These are phyloP conservation scores for Cercospora sojina DNA, from an alignment of 2,329 filamentous ascomycete species.

Conservation along the genomic window DNA sequence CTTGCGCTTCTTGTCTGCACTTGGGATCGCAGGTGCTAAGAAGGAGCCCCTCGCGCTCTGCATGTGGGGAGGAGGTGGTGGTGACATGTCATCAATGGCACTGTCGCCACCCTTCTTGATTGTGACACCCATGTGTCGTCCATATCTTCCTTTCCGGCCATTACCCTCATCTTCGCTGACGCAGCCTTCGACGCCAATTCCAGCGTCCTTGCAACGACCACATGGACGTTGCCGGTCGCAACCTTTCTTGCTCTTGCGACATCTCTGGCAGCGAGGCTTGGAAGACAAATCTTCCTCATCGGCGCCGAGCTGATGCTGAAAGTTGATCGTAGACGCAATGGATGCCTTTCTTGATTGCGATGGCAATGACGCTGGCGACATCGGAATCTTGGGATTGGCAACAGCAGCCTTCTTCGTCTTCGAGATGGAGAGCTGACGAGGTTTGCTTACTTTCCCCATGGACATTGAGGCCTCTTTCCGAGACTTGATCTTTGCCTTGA, in stretches of 20 bases:
- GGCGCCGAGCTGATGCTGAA: constrained; percentile 57
- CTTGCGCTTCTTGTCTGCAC: constrained; percentile 65
- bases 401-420: constrained; percentile 51
- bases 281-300: constrained; percentile 90
- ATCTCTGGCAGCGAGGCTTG: constrained; percentile 95
- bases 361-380: constrained; percentile 63
- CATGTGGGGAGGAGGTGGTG: constrained; percentile 35
- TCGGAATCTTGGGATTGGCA: constrained; percentile 44
- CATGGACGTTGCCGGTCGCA: constrained; percentile 96
- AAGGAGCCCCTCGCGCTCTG: constrained; percentile 33
- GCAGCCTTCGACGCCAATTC: constrained; percentile 88
- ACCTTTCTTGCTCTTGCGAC: constrained; percentile 99
- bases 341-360: constrained; percentile 72
- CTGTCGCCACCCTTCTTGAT: constrained; percentile 55
- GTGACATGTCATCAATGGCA: constrained; percentile 16
- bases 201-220: constrained; percentile 91
- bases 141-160: constrained; percentile 90
- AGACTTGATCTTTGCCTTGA: constrained; percentile 46
- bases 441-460: constrained; percentile 42
- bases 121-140: constrained; percentile 66
- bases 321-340: constrained; percentile 59
- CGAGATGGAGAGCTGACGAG: constrained; percentile 47
- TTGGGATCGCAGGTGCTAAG: constrained; percentile 40
- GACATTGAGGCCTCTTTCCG: constrained; percentile 29
- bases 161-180: constrained; percentile 98